Conservation (phyloP, 176 grass and related monocot species). For the Carex parvula region DNA sequence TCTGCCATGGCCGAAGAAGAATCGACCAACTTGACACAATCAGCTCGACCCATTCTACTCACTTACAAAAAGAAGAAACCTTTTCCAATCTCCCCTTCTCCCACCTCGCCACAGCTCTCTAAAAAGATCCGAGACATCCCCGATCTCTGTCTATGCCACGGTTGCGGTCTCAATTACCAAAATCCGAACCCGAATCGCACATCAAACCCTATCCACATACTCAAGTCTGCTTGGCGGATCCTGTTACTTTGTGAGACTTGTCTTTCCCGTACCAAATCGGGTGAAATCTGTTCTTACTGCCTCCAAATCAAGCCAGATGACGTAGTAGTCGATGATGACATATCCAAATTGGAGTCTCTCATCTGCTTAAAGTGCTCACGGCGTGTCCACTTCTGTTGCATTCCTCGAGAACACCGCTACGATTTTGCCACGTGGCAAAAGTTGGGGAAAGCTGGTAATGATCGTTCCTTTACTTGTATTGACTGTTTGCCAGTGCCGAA, state of each 20-base stretch:
- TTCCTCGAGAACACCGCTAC: constrained; percentile 48
- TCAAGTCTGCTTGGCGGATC: constrained; percentile 71
- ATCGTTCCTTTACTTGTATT: constrained; percentile 19
- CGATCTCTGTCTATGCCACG: constrained; percentile 53
- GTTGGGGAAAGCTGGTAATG: background rate
- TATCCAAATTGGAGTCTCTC: constrained; percentile 24
- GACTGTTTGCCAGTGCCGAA: constrained; percentile 17
- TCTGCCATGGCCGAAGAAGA: constrained; percentile 14
- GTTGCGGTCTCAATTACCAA: constrained; percentile 49
- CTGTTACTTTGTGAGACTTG: constrained; percentile 67
- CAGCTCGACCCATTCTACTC: background rate
- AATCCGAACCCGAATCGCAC: constrained; percentile 25
- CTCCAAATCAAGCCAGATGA: constrained; percentile 30
- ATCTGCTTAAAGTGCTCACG: constrained; percentile 48
- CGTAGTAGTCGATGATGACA: constrained; percentile 31
- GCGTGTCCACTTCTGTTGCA: constrained; percentile 51
- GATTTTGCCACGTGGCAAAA: constrained; percentile 24
- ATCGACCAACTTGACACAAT: background rate
- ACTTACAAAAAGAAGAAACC: constrained; percentile 26
- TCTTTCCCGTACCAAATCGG: constrained; percentile 41
- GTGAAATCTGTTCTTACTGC: constrained; percentile 71
- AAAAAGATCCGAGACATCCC: constrained; percentile 30
- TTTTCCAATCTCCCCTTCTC: background rate
- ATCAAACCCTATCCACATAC: constrained; percentile 36
- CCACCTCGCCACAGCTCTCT: background rate